These are phyloP conservation scores for Aquilaria sinensis DNA, from an alignment of 345 rosid species.

Conservation along the genomic window DNA sequence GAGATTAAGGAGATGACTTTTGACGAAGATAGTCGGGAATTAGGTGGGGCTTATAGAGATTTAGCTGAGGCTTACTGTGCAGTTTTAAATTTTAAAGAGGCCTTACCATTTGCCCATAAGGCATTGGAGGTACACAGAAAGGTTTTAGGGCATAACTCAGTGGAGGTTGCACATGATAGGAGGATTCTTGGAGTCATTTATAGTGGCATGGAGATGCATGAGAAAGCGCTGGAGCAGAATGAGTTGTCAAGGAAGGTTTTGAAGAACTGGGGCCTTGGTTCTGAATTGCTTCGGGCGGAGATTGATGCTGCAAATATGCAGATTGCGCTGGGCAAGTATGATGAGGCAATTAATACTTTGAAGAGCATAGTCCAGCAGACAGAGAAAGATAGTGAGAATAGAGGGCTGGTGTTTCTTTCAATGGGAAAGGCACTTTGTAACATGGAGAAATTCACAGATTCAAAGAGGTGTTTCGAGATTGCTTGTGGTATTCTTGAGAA, in stretches of 20 bases:
- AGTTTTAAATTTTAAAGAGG: conserved; percentile 81
- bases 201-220: conserved; percentile 80
- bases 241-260: conserved; percentile 63
- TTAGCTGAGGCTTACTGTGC: conserved; percentile 80
- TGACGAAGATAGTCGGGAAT: conserved; percentile 68
- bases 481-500: conserved; percentile 78
- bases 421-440: conserved; percentile 77
- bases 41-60: conserved; percentile 68
- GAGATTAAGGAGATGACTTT: conserved; percentile 69
- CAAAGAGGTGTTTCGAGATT: conserved; percentile 73
- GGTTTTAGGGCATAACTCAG: conserved; percentile 65
- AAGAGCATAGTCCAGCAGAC: conserved; percentile 60
- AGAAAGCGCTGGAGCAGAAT: conserved; percentile 86
- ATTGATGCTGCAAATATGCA: conserved; percentile 90
- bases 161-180: conserved; percentile 84
- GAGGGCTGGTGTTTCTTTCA: conserved; percentile 70
- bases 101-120: conserved; percentile 60
- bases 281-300: conserved; percentile 70
- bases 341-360: conserved; percentile 64
- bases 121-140: conserved; percentile 73
- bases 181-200: conserved; percentile 84
- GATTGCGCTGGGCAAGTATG: conserved; percentile 74
- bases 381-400: conserved; percentile 63
- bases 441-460: conserved; percentile 59
- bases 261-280: conserved; percentile 72